Conservation (phyloP, 2,329 filamentous ascomycete genomes). For the Ascosphaera apis region DNA sequence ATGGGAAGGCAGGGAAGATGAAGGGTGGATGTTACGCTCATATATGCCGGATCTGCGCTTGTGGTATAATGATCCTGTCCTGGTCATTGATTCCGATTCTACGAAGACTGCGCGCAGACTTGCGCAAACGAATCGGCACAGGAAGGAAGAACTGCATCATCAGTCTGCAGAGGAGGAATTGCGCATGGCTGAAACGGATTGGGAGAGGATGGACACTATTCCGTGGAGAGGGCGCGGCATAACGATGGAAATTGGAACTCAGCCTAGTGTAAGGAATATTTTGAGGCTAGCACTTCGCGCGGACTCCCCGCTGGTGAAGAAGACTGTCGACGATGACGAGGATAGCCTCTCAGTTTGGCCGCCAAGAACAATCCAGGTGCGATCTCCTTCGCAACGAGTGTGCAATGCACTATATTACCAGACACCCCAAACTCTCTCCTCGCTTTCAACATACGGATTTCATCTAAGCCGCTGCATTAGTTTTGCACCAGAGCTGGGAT, state of each 20-base stretch:
- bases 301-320: too few species aligned
- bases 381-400: slow-evolving; percentile 31
- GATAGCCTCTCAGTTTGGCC: too few species aligned
- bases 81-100: neutral
- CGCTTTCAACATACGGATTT: slow-evolving; percentile 49
- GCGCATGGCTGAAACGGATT: slow-evolving; percentile 29
- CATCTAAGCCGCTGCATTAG: slow-evolving; percentile 49
- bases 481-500: slow-evolving; percentile 25
- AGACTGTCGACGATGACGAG: too few species aligned
- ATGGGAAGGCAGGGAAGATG: slow-evolving; percentile 28
- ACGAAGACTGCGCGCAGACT: neutral
- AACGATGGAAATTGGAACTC: neutral
- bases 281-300: neutral
- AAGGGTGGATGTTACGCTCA: neutral
- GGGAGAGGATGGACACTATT: neutral
- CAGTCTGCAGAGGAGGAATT: slow-evolving; percentile 33
- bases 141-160: too few species aligned
- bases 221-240: neutral
- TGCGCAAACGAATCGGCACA: too few species aligned
- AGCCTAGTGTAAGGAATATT: neutral
- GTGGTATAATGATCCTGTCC: slow-evolving; percentile 44
- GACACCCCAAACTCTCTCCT: slow-evolving; percentile 8
- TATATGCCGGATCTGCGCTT: neutral
- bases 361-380: slow-evolving; percentile 42
- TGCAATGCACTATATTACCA: slow-evolving; percentile 21